Evolutionary conservation across 148 eudicot species (phyloP).

Genomic region (Rhododendron mucronatum): DNA sequence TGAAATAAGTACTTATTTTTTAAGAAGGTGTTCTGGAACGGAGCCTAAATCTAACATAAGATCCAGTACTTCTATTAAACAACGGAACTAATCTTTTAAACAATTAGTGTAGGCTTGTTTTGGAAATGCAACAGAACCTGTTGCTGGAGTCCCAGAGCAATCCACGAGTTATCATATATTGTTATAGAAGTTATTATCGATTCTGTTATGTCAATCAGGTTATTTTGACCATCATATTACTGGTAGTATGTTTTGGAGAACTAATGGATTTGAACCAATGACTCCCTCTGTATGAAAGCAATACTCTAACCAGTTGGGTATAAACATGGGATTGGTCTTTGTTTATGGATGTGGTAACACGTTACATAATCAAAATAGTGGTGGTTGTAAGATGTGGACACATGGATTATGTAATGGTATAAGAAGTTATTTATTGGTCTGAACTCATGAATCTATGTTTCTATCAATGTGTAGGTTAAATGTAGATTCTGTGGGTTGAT

Average conservation of each 20-base stretch:
- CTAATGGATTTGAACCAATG: neutral
- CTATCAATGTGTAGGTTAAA: neutral
- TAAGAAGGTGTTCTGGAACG: no score
- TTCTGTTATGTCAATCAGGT: neutral
- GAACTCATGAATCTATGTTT: neutral
- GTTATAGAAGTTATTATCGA: neutral
- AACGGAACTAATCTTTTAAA: neutral
- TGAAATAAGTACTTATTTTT: no score
- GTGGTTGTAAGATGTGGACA: neutral
- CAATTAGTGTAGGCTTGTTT: neutral
- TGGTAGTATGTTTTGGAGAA: neutral
- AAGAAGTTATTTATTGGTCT: neutral
- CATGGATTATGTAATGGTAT: neutral
- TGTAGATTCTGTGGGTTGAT: neutral
- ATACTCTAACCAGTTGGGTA: neutral
- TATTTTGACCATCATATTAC: neutral
- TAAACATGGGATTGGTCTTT: neutral
- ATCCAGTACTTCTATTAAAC: neutral
- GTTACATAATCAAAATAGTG: no score
- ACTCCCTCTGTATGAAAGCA: neutral
- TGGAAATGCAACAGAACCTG: neutral
- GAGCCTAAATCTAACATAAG: neutral
- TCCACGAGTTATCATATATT: neutral
- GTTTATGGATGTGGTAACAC: neutral
- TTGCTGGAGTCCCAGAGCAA: neutral